phyloP scores from a whole-genome alignment of 192 early-diverging fungal genomes.

The Chytriomyces sp. region DNA sequence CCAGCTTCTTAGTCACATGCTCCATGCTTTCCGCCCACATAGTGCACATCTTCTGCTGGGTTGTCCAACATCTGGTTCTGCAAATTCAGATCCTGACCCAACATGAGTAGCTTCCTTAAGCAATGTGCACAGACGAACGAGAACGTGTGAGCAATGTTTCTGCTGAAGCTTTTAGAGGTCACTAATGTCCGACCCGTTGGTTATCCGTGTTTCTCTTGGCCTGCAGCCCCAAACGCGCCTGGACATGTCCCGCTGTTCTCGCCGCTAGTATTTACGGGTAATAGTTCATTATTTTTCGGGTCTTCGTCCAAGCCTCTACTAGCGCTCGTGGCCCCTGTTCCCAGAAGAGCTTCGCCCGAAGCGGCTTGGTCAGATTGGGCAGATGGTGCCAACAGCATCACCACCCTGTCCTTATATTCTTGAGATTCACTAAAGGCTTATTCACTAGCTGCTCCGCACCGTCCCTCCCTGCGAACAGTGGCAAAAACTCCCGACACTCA shows the following conservation, averaged over 20 bases:
- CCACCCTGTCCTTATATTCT: constrained; percentile 49
- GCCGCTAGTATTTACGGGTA: constrained; percentile 40
- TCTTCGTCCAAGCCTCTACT: background rate
- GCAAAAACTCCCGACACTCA: constrained; percentile 39
- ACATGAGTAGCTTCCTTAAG: constrained; percentile 82
- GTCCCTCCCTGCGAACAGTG: constrained; percentile 72
- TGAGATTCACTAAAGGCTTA: constrained; percentile 24
- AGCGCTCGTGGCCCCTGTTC: too few relatives aligned
- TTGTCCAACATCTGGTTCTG: constrained; percentile 89
- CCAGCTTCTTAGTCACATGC: constrained; percentile 76
- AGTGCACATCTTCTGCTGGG: constrained; percentile 73
- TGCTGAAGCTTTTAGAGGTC: constrained; percentile 76
- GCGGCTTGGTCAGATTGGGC: constrained; percentile 32
- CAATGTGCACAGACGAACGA: constrained; percentile 73
- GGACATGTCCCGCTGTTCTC: constrained; percentile 35
- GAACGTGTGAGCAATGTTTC: constrained; percentile 67
- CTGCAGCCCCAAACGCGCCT: constrained; percentile 70
- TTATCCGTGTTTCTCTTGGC: constrained; percentile 76
- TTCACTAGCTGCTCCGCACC: constrained; percentile 70
- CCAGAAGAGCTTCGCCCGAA: background rate
- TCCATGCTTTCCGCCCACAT: constrained; percentile 74
- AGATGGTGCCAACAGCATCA: constrained; percentile 36
- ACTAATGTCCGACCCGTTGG: constrained; percentile 75
- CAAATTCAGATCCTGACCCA: constrained; percentile 85
- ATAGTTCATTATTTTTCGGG: background rate